phyloP scores from a whole-genome alignment of 2,329 filamentous ascomycete genomes.

The Neodidymelliopsis sp. region DNA sequence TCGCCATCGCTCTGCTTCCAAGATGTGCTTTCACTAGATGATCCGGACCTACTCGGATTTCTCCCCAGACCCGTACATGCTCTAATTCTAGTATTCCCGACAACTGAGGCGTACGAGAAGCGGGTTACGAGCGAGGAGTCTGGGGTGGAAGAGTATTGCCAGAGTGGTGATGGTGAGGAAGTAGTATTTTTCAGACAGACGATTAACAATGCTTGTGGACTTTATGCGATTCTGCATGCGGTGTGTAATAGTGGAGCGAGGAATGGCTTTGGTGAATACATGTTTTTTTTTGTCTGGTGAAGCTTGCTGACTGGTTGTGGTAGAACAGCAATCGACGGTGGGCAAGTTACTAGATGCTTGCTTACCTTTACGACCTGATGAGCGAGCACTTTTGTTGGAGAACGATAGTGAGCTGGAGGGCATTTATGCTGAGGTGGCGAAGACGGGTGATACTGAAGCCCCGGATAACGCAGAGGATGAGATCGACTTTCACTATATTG shows the following conservation, averaged over 20 bases:
- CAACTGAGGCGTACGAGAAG: constrained; percentile 78
- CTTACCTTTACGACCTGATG: constrained; percentile 16
- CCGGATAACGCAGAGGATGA: constrained; percentile 41
- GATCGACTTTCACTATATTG: constrained; percentile 46
- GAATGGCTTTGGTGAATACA: constrained; percentile 66
- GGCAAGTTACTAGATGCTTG: constrained; percentile 19
- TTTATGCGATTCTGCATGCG: constrained; percentile 87
- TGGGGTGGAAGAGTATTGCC: constrained; percentile 68
- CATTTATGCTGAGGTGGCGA: constrained; percentile 34
- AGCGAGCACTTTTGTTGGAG: constrained; percentile 32
- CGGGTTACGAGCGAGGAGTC: constrained; percentile 76
- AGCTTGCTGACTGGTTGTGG: neutral
- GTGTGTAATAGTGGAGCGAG: constrained; percentile 78
- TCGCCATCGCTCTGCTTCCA: constrained; percentile 74
- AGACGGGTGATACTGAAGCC: constrained; percentile 35
- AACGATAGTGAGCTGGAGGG: constrained; percentile 32
- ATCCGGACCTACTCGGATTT: constrained; percentile 80
- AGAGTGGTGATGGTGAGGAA: constrained; percentile 61
- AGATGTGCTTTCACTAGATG: constrained; percentile 87
- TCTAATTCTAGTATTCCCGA: constrained; percentile 89
- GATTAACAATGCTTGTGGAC: constrained; percentile 89
- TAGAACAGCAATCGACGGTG: constrained; percentile 25
- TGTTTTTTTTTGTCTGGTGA: constrained; percentile 15
- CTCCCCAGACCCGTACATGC: constrained; percentile 85
- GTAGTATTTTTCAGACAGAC: constrained; percentile 94